Percentiles rank a stretch among this genome's conserved stretches.
These are phyloP conservation scores for Ceratocystis cacaofunesta DNA, from an alignment of 2,329 filamentous ascomycete species.

Conservation along the genomic window DNA sequence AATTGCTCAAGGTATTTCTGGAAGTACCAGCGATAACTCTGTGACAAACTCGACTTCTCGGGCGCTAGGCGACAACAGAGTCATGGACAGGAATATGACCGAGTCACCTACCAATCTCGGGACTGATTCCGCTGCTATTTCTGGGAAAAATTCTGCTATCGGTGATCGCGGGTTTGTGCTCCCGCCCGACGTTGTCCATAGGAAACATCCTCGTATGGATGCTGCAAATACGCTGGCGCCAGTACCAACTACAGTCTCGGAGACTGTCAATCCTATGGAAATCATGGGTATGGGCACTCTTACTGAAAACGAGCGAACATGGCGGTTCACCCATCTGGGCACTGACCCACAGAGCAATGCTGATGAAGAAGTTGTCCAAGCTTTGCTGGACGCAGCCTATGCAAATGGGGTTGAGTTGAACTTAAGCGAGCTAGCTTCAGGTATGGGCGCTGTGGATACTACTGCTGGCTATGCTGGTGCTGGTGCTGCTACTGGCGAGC, in stretches of 20 bases:
- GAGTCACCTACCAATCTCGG: slow-evolving; percentile 21
- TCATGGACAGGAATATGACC: slow-evolving; percentile 12
- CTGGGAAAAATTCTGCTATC: not conserved
- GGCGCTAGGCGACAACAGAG: not conserved
- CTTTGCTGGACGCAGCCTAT: not conserved
- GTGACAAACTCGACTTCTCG: not conserved
- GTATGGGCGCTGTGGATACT: not conserved
- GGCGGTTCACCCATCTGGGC: not conserved
- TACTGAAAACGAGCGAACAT: slow-evolving; percentile 4
- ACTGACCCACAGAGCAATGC: not conserved
- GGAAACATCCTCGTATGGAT: not conserved
- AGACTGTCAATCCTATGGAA: slow-evolving; percentile 8
- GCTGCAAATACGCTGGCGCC: not conserved
- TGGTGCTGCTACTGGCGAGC: not conserved
- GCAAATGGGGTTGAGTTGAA: not conserved
- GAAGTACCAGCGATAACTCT: slow-evolving; percentile 3
- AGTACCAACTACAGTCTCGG: not conserved
- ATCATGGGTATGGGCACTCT: not conserved
- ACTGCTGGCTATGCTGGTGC: not conserved
- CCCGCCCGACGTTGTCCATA: not conserved
- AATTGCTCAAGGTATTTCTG: slow-evolving; percentile 10
- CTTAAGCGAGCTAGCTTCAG: not conserved
- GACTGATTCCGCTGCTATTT: slow-evolving; percentile 18
- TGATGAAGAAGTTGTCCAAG: not conserved
- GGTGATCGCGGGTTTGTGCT: slow-evolving; percentile 5